A percentile compares a stretch with the other conserved stretches of the same genome.
phyloP scores from a whole-genome alignment of 768 basidiomycete species.

The Lactarius evosmus region DNA sequence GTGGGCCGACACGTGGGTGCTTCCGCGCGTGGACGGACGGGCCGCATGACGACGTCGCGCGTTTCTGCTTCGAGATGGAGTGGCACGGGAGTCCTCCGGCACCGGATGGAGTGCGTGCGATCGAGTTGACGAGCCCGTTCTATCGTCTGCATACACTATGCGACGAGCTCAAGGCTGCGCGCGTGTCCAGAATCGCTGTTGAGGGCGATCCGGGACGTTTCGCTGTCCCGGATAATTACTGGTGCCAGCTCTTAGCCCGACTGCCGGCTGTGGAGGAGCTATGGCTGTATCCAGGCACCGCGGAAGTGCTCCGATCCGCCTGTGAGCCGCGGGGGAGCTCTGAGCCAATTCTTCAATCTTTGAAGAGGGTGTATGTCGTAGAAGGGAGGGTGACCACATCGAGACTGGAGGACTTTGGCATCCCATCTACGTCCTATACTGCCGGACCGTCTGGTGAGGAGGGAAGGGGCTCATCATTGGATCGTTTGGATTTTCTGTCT shows the following conservation, averaged over 20 bases:
- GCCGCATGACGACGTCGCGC: conserved; percentile 1
- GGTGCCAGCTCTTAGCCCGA: conserved; percentile 7
- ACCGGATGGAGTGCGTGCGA: conserved; percentile 1
- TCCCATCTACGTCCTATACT: not conserved
- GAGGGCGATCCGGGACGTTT: conserved; percentile 8
- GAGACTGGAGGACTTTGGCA: not conserved
- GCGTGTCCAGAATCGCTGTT: conserved; percentile 3
- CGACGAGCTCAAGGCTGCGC: conserved; percentile 7
- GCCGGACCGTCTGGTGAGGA: too few species aligned
- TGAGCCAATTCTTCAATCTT: not conserved
- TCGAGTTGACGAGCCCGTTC: conserved; percentile 13
- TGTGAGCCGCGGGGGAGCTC: not conserved
- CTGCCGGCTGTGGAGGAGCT: conserved; percentile 11
- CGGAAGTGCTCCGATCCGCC: conserved; percentile 7
- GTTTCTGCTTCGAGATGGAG: conserved; percentile 23
- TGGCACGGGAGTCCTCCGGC: conserved; percentile 8
- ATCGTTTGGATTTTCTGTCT: not conserved
- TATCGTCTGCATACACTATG: conserved; percentile 12
- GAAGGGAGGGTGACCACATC: conserved; percentile 1
- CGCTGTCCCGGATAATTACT: not conserved
- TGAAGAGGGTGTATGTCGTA: conserved; percentile 15
- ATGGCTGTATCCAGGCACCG: conserved; percentile 14
- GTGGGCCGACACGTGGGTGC: conserved; percentile 17
- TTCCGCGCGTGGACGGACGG: conserved; percentile 18
- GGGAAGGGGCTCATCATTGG: not conserved